Percentiles rank a stretch among this genome's conserved stretches.
Evolutionary conservation across 1,284 basidiomycete species (phyloP).

Genomic region (Heterobasidion irregulare): DNA sequence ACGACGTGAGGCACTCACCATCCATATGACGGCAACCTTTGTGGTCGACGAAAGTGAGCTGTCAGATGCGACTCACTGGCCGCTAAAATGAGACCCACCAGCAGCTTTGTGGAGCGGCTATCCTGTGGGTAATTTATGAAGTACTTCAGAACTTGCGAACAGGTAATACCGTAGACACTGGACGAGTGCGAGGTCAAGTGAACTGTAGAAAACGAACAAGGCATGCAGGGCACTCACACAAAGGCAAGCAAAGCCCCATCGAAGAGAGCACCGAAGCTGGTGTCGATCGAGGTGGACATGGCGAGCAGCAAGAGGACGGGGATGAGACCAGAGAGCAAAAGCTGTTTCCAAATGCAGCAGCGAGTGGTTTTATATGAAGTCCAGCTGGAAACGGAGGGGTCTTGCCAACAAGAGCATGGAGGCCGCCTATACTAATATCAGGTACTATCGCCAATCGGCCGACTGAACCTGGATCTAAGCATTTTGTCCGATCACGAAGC

Average conservation of each 20-base stretch:
- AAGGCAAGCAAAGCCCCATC: not conserved
- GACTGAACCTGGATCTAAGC: too few species aligned
- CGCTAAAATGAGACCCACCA: not conserved
- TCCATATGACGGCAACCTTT: not conserved
- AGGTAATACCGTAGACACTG: not conserved
- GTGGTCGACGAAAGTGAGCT: not conserved
- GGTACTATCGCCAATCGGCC: too few species aligned
- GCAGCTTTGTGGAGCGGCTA: not conserved
- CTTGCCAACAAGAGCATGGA: too few species aligned
- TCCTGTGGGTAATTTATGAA: not conserved
- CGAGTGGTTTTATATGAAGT: too few species aligned
- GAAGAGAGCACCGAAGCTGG: not conserved
- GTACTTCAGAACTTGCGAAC: not conserved
- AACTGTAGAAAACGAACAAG: not conserved
- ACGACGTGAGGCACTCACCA: not conserved
- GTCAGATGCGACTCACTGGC: too few species aligned
- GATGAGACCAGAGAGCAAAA: not conserved
- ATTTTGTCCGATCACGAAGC: too few species aligned
- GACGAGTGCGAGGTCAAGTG: not conserved
- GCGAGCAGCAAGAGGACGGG: too few species aligned
- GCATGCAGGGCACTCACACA: not conserved
- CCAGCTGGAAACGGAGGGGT: too few species aligned
- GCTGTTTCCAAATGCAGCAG: too few species aligned
- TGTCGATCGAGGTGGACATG: not conserved
- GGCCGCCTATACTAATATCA: too few species aligned